These are phyloP conservation scores for Alternaria sp. DNA, from an alignment of 2,329 filamentous ascomycete species.

Conservation along the genomic window DNA sequence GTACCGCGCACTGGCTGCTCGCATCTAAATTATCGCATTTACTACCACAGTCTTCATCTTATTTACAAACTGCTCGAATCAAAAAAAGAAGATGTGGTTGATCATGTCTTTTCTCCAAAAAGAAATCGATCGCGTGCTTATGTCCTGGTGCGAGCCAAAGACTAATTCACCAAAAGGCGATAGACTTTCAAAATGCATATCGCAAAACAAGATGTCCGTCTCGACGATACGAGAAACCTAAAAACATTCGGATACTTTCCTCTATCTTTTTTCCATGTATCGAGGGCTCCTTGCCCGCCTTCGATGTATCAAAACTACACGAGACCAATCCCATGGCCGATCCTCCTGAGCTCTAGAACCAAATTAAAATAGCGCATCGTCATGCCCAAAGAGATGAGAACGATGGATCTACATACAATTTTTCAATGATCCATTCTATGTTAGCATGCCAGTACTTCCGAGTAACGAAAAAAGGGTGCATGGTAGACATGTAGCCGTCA, in stretches of 20 bases:
- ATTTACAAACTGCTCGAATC: too few relatives aligned
- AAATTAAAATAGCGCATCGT: not conserved
- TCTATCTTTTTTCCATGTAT: not conserved
- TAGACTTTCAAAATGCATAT: not conserved
- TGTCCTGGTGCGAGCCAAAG: not conserved
- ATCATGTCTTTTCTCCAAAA: not conserved
- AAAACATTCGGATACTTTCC: not conserved
- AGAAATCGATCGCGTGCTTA: not conserved
- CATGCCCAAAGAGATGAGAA: not conserved
- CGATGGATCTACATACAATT: not conserved
- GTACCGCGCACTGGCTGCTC: not conserved
- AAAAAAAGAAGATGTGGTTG: too few relatives aligned
- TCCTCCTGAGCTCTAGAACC: not conserved
- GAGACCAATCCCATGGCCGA: not conserved
- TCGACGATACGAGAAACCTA: not conserved
- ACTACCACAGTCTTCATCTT: too few relatives aligned
- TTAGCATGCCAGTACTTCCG: not conserved
- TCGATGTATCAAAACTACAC: not conserved
- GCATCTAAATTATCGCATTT: too few relatives aligned
- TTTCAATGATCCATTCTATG: not conserved
- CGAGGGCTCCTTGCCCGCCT: not conserved
- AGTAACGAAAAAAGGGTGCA: not conserved
- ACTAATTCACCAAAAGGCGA: not conserved
- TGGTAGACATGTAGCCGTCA: not conserved
- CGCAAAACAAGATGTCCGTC: not conserved